phyloP scores from a whole-genome alignment of 2,329 filamentous ascomycete genomes.

The Thermoascus crustaceus region DNA sequence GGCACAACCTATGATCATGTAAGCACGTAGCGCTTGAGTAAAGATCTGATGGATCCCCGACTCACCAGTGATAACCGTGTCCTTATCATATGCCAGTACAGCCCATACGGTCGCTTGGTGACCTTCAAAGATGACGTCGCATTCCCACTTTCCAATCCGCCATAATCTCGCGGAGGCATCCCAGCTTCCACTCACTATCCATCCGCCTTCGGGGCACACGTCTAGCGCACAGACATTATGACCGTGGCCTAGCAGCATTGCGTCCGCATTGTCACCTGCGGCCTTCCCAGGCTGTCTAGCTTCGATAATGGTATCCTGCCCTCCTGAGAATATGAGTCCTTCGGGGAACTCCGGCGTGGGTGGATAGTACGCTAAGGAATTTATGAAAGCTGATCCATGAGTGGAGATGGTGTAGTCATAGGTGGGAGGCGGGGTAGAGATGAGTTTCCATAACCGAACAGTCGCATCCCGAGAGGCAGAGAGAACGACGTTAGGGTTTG shows the following conservation, averaged over 20 bases:
- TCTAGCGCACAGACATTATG: slow-evolving; percentile 85
- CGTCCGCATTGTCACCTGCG: slow-evolving; percentile 69
- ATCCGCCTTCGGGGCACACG: slow-evolving; percentile 61
- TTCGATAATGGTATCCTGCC: slow-evolving; percentile 88
- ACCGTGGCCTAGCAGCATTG: slow-evolving; percentile 75
- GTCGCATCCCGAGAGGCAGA: slow-evolving; percentile 89
- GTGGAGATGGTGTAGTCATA: slow-evolving; percentile 74
- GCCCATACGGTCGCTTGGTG: slow-evolving; percentile 83
- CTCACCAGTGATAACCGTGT: slow-evolving; percentile 66
- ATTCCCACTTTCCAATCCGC: slow-evolving; percentile 79
- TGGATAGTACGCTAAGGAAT: slow-evolving; percentile 68
- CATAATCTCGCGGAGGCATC: slow-evolving; percentile 82
- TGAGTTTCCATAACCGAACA: slow-evolving; percentile 74
- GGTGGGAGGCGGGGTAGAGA: slow-evolving; percentile 54
- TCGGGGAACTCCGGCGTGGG: slow-evolving; percentile 61
- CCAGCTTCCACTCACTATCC: slow-evolving; percentile 88
- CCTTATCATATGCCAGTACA: slow-evolving; percentile 73
- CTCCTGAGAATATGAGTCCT: slow-evolving; percentile 77
- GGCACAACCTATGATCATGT: slow-evolving; percentile 56
- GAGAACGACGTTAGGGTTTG: slow-evolving; percentile 61
- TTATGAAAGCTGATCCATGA: slow-evolving; percentile 79
- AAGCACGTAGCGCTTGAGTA: slow-evolving; percentile 9
- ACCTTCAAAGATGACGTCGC: slow-evolving; percentile 60
- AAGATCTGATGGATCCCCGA: background rate
- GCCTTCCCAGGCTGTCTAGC: slow-evolving; percentile 63